These are phyloP conservation scores for Colletotrichum endophyticum DNA, from an alignment of 2,329 filamentous ascomycete genomes.

Conservation along the genomic window DNA sequence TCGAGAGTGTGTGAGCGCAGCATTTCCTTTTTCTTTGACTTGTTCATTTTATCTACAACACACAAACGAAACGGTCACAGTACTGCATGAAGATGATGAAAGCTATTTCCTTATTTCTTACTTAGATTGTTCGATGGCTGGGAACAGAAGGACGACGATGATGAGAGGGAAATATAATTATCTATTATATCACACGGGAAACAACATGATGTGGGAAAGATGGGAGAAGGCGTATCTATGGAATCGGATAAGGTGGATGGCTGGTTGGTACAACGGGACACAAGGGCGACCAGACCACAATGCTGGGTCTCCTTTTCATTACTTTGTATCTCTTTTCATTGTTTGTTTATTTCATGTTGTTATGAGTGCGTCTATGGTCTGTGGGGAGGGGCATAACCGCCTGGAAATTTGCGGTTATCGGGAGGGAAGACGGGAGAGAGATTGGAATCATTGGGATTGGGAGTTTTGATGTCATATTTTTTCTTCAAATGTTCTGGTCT, in stretches of 20 bases:
- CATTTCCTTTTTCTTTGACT: background rate
- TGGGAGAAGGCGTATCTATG: background rate
- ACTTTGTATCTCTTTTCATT: background rate
- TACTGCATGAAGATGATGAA: background rate
- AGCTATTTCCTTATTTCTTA: background rate
- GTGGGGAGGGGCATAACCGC: background rate
- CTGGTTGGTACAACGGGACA: constrained; percentile 6
- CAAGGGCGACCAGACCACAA: constrained; percentile 21
- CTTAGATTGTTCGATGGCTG: background rate
- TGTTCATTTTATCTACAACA: background rate
- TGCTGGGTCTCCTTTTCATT: constrained; percentile 9
- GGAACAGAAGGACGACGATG: background rate
- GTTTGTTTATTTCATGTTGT: background rate
- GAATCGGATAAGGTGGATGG: background rate
- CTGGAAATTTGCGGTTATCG: background rate
- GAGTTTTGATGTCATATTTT: constrained; percentile 15
- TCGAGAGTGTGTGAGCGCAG: background rate
- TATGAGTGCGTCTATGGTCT: background rate
- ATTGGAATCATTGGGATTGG: background rate
- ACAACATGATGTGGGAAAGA: background rate
- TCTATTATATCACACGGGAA: background rate
- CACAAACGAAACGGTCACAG: background rate
- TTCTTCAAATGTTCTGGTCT: background rate
- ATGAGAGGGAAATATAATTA: background rate
- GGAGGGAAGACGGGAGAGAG: background rate